Conservation (phyloP, 345 rosid species). For the Populus alba region DNA sequence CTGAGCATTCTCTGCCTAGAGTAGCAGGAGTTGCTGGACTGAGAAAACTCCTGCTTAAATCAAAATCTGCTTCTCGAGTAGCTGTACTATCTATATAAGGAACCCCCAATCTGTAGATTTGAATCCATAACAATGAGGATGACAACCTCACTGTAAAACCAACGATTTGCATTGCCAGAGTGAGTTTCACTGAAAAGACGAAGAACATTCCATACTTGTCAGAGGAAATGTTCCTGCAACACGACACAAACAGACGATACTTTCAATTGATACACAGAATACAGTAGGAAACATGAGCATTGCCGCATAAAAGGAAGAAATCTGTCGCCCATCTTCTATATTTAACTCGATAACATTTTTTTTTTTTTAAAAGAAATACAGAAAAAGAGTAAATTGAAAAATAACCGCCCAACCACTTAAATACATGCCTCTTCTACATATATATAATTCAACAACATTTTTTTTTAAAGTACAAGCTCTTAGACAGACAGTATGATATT, state of each 20-base stretch:
- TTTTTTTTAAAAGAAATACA: too few species aligned
- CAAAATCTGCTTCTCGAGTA: slow-evolving; percentile 52
- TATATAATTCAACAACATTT: too few species aligned
- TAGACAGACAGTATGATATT: too few species aligned
- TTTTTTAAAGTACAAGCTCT: too few species aligned
- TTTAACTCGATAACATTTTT: too few species aligned
- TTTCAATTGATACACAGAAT: neutral
- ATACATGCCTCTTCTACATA: too few species aligned
- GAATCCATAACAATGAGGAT: slow-evolving; percentile 83
- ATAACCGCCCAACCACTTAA: too few species aligned
- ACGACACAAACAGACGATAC: neutral
- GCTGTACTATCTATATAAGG: slow-evolving; percentile 34
- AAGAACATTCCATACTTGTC: slow-evolving; percentile 40
- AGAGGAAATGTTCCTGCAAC: slow-evolving; percentile 60
- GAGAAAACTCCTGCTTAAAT: slow-evolving; percentile 61
- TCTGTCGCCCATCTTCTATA: too few species aligned
- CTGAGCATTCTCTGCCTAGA: slow-evolving; percentile 38
- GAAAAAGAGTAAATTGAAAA: too few species aligned
- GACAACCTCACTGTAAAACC: slow-evolving; percentile 77
- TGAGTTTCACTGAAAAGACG: slow-evolving; percentile 73
- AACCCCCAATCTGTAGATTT: slow-evolving; percentile 85
- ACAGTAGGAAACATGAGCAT: neutral
- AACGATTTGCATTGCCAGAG: slow-evolving; percentile 71
- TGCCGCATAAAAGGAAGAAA: neutral
- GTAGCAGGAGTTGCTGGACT: slow-evolving; percentile 50